These are phyloP conservation scores for Hyphodiscus sp. DNA, from an alignment of 2,329 filamentous ascomycete species.

Conservation along the genomic window DNA sequence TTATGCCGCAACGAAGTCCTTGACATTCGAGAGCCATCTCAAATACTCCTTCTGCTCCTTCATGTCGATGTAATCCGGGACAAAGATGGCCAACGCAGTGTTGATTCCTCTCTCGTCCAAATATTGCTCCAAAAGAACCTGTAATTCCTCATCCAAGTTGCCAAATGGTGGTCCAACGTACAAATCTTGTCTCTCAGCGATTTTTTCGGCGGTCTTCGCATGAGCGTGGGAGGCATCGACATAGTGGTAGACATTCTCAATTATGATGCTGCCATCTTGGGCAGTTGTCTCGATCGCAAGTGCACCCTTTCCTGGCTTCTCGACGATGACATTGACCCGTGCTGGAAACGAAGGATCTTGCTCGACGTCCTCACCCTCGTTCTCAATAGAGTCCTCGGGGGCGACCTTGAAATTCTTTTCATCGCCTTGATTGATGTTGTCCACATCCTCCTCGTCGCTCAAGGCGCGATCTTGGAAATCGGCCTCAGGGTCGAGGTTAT, in stretches of 20 bases:
- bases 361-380: constrained; percentile 43
- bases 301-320: constrained; percentile 80
- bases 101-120: constrained; percentile 92
- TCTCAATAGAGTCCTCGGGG: constrained; percentile 50
- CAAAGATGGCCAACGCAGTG: constrained; percentile 77
- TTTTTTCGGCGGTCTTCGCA: constrained; percentile 66
- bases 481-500: constrained; percentile 54
- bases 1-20: constrained; percentile 73
- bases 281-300: constrained; percentile 81
- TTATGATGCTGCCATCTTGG: constrained; percentile 77
- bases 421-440: constrained; percentile 41
- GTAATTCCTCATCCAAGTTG: constrained; percentile 93
- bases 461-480: constrained; percentile 52
- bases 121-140: constrained; percentile 86
- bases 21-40: constrained; percentile 80
- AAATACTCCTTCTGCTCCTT: constrained; percentile 99
- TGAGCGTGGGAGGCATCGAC: constrained; percentile 70
- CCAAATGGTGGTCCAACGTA: constrained; percentile 91
- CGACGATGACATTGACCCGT: constrained; percentile 77
- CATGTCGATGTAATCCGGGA: constrained; percentile 92
- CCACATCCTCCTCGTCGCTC: constrained; percentile 43
- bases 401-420: constrained; percentile 50
- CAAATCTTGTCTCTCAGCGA: constrained; percentile 67
- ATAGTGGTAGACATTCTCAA: constrained; percentile 90
- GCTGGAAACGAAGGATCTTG: constrained; percentile 64